These are phyloP conservation scores for Aspergillus nanangensis DNA, from an alignment of 495 filamentous ascomycete genomes.

Conservation along the genomic window DNA sequence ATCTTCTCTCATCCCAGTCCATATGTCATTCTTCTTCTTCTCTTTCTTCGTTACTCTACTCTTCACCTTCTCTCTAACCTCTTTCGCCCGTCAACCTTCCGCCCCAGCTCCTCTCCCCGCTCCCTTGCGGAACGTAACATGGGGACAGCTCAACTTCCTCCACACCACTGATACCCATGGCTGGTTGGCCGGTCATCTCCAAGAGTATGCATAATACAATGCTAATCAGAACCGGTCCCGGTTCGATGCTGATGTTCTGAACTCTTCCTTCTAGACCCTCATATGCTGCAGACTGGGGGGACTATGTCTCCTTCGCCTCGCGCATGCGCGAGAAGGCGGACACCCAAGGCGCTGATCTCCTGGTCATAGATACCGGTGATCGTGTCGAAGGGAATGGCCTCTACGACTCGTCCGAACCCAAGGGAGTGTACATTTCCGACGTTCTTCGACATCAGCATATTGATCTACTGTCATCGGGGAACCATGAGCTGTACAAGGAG, in stretches of 20 bases:
- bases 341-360: slow-evolving; percentile 69
- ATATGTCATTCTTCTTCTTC: not conserved
- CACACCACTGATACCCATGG: slow-evolving; percentile 95
- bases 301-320: slow-evolving; percentile 89
- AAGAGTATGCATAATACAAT: slow-evolving; percentile 55
- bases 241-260: slow-evolving; percentile 8
- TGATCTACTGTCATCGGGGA: slow-evolving; percentile 84
- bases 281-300: slow-evolving; percentile 94
- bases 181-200: slow-evolving; percentile 90
- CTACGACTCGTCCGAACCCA: slow-evolving; percentile 87
- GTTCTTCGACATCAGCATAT: slow-evolving; percentile 79
- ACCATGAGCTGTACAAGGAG: slow-evolving; percentile 89
- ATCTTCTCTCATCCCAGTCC: not conserved
- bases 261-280: slow-evolving; percentile 53
- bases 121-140: slow-evolving; percentile 75
- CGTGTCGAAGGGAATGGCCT: slow-evolving; percentile 92
- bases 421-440: slow-evolving; percentile 80
- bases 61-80: slow-evolving; percentile 16
- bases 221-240: not conserved
- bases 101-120: slow-evolving; percentile 75
- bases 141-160: slow-evolving; percentile 92
- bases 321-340: slow-evolving; percentile 78
- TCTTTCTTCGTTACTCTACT: not conserved
- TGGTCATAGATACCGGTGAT: slow-evolving; percentile 92
- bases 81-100: slow-evolving; percentile 58